Percentiles rank a stretch among this genome's conserved stretches.
These are phyloP conservation scores for Artomyces pyxidatus DNA, from an alignment of 768 basidiomycete genomes.

Conservation along the genomic window DNA sequence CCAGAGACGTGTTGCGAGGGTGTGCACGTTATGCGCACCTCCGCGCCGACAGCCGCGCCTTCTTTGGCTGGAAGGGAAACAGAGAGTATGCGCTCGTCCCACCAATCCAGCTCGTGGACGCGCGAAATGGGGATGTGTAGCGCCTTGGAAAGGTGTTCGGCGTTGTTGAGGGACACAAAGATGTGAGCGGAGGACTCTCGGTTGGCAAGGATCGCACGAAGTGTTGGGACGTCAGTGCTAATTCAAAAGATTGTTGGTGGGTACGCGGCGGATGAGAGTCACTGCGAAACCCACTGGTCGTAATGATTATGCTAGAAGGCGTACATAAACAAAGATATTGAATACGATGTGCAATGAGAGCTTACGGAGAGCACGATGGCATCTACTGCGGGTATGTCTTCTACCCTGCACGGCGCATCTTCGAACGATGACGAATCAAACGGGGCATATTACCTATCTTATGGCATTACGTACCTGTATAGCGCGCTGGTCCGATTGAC, in stretches of 20 bases:
- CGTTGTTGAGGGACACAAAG: slow-evolving; percentile 40
- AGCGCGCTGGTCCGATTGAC: slow-evolving; percentile 25
- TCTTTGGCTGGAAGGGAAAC: slow-evolving; percentile 20
- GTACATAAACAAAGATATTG: neutral
- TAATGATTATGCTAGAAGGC: slow-evolving; percentile 28
- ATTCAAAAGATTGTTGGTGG: neutral
- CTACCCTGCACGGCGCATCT: slow-evolving; percentile 31
- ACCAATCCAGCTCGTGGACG: slow-evolving; percentile 45
- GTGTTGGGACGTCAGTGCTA: slow-evolving; percentile 28
- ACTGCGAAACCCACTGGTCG: slow-evolving; percentile 23
- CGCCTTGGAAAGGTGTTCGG: slow-evolving; percentile 21
- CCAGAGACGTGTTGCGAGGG: slow-evolving; percentile 61
- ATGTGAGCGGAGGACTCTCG: slow-evolving; percentile 26
- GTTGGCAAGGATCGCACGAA: slow-evolving; percentile 21
- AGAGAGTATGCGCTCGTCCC: slow-evolving; percentile 26
- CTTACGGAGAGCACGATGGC: slow-evolving; percentile 40
- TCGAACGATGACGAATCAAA: too few species aligned
- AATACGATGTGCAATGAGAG: neutral
- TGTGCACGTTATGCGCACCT: slow-evolving; percentile 47
- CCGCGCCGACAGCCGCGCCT: slow-evolving; percentile 6
- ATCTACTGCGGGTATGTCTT: slow-evolving; percentile 42
- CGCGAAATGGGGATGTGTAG: slow-evolving; percentile 24
- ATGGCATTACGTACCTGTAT: slow-evolving; percentile 28
- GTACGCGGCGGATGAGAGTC: neutral
- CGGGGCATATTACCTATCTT: too few species aligned